Evolutionary conservation across 1,284 basidiomycete species (phyloP).

Genomic region (Cryptococcus sp.): DNA sequence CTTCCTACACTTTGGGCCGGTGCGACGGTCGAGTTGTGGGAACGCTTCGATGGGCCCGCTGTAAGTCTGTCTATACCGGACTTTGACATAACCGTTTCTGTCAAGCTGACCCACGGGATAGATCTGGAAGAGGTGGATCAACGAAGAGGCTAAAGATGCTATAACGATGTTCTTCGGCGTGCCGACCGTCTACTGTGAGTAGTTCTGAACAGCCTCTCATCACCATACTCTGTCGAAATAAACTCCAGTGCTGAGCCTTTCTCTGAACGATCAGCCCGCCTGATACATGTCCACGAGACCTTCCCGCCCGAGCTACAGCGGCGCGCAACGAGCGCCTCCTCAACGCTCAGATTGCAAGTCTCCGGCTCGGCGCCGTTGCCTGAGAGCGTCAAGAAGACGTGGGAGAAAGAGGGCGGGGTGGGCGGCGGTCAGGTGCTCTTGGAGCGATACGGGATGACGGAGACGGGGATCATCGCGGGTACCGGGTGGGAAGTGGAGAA

Average conservation of each 20-base stretch:
- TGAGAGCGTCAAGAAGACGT: slow-evolving; percentile 41
- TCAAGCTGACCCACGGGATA: slow-evolving; percentile 2
- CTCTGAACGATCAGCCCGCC: slow-evolving; percentile 19
- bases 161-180: slow-evolving; percentile 45
- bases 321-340: slow-evolving; percentile 35
- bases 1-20: slow-evolving; percentile 47
- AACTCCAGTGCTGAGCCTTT: not conserved
- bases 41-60: slow-evolving; percentile 40
- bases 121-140: slow-evolving; percentile 41
- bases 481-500: slow-evolving; percentile 43
- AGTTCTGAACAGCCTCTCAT: too few species aligned
- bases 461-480: slow-evolving; percentile 48
- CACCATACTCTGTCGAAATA: too few species aligned
- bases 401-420: slow-evolving; percentile 36
- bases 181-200: slow-evolving; percentile 39
- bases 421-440: slow-evolving; percentile 46
- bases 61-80: slow-evolving; percentile 18
- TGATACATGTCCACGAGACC: slow-evolving; percentile 28
- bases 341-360: slow-evolving; percentile 43
- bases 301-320: slow-evolving; percentile 24
- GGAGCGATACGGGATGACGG: slow-evolving; percentile 52
- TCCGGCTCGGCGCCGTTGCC: slow-evolving; percentile 49
- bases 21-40: slow-evolving; percentile 47
- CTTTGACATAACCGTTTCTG: not conserved
- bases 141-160: slow-evolving; percentile 22